Evolutionary conservation across 2,329 filamentous ascomycete genomes (phyloP).

Genomic region (Claviceps purpurea): DNA sequence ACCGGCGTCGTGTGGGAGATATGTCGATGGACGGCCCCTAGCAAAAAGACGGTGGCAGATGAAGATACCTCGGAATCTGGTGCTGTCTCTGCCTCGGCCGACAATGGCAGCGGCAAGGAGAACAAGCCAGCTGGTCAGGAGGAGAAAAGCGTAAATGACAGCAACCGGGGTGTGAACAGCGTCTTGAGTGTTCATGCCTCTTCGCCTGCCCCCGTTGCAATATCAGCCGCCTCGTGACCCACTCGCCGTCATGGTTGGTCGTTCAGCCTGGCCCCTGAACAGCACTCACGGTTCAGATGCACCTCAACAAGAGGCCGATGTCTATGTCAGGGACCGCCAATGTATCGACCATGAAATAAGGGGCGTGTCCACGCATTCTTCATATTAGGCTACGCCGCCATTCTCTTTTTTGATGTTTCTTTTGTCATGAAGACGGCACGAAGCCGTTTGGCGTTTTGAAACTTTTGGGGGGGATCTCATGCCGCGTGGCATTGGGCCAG

Average conservation of each 20-base stretch:
- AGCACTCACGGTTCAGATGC: neutral
- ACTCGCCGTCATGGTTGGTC: neutral
- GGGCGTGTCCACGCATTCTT: neutral
- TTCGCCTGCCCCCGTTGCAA: conserved; percentile 36
- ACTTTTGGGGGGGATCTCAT: neutral
- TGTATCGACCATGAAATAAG: neutral
- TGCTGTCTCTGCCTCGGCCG: conserved; percentile 32
- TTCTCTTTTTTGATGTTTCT: neutral
- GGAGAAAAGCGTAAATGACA: conserved; percentile 33
- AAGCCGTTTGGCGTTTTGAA: conserved; percentile 1
- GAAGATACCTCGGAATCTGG: conserved; percentile 32
- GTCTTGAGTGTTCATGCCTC: conserved; percentile 36
- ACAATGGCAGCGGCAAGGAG: conserved; percentile 46
- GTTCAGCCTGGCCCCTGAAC: neutral
- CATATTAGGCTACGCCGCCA: neutral
- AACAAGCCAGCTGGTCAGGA: conserved; percentile 46
- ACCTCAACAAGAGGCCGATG: neutral
- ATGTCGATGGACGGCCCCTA: conserved; percentile 66
- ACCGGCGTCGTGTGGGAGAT: conserved; percentile 77
- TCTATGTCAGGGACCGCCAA: neutral
- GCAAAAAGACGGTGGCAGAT: conserved; percentile 36
- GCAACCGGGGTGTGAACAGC: conserved; percentile 34
- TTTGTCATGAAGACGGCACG: neutral
- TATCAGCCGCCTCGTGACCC: conserved; percentile 28
- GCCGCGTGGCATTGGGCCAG: neutral